A percentile compares a stretch with the other conserved stretches of the same genome.
Evolutionary conservation across 2,329 filamentous ascomycete species (phyloP).

Genomic region (Colletotrichum sp.): DNA sequence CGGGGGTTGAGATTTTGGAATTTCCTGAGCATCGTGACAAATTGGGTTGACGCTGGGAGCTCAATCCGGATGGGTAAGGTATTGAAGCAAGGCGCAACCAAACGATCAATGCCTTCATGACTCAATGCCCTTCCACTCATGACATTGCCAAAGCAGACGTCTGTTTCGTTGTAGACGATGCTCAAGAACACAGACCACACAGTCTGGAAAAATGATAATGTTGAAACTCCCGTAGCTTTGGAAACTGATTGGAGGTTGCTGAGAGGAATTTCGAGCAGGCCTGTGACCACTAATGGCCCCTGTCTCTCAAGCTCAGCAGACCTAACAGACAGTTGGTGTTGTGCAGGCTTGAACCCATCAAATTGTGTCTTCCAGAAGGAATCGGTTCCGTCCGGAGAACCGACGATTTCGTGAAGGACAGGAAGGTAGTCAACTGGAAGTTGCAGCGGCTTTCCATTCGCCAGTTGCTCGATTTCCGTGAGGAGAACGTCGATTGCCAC

Average conservation of each 20-base stretch:
- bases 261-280: constrained; percentile 35
- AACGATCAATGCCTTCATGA: constrained; percentile 68
- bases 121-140: constrained; percentile 76
- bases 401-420: constrained; percentile 67
- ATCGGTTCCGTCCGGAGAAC: constrained; percentile 53
- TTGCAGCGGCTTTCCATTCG: constrained; percentile 51
- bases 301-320: not conserved
- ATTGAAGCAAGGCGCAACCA: constrained; percentile 94
- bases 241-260: constrained; percentile 52
- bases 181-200: constrained; percentile 73
- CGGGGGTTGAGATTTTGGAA: constrained; percentile 68
- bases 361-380: constrained; percentile 71
- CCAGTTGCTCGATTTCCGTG: constrained; percentile 69
- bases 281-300: not conserved
- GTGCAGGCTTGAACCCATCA: constrained; percentile 45
- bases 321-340: not conserved
- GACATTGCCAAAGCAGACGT: constrained; percentile 89
- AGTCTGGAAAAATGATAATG: constrained; percentile 73
- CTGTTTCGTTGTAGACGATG: constrained; percentile 57
- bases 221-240: constrained; percentile 60
- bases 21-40: constrained; percentile 61
- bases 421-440: constrained; percentile 60
- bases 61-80: constrained; percentile 76
- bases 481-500: constrained; percentile 75
- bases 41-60: constrained; percentile 51